Base-by-base conservation (phyloP, 257 asterid species). In the Rhazya stricta region DNA sequence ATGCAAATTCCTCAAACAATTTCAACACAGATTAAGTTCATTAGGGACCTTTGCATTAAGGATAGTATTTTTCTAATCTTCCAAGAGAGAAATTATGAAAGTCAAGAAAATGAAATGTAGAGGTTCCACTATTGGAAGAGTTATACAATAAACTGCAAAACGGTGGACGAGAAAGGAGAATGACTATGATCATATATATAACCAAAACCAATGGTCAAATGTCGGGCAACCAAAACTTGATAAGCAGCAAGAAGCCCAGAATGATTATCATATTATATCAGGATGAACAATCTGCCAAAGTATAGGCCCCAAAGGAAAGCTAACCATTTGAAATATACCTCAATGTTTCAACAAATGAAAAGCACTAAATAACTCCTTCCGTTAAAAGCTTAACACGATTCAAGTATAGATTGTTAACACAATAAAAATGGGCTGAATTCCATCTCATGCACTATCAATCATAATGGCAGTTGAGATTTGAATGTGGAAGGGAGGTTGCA, bases 271-370 rank as follows among this genome's bases (percentile, higher is more conserved):
- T 36, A 19, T 36, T 65, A 37, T 34, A 6, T 19, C 69, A 36
- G 69, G 37, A 65, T 18, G 46, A 65, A 65, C 69, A 65, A 65
- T 65, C 48, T 37, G 50, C 71, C 71, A 66, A 21, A 36, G 50
- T 37, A 37, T 6, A 39, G 27, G 27, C 46, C 70, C 57, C 30
- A 18, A 65, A 8, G 1, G 71, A 66, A n/a, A 66, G 71, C 16
- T 66, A 37, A 21, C 50, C 21, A 36, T 7, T 66, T 23, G 18
- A 19, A 37, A 39, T 2, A 36, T 16, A 19, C 48, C 29, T 21
- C 50, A 19, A 6, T 30, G 16, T 66, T 36, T 21, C 48, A 29
- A 66, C 25, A 66, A 13, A 66, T 1, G 9, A 9, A 66, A 39
- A 37, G 16, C 32, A 36, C 9, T 19, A 66, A 36, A 66, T 3